Base-by-base conservation (phyloP, 768 basidiomycete species). In the Psilocybe azurescens region DNA sequence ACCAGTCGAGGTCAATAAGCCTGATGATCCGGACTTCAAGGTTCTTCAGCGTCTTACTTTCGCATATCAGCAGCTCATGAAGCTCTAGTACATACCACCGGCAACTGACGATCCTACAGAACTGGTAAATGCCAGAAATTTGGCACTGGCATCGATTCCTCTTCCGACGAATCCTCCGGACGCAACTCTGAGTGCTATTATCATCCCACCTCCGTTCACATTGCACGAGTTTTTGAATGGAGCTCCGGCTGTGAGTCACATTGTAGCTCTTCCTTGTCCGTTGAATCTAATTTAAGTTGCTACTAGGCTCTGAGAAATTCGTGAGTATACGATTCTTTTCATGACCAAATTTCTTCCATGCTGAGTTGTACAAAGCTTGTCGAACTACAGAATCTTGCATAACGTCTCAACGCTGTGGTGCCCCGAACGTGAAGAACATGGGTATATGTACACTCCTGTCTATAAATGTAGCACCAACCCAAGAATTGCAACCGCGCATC, bases 381-480 rank as follows among this genome's bases (percentile, higher is more conserved):
- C 81, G 6, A 87, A 87, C 63, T 89, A 91, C 70, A 85, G 87
- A 49, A 80, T 90, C 46, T 78, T 94, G 41, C 85, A 89, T 57
- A 84, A 87, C 59, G 71, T 77, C 5, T 92, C 88, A 16, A 91
- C 91, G 2, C 79, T 81, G 38, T 94, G 91, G 91, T 93, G 91
- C 68, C 85, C 89, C 2, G 90, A 91, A 50, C 86, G 88, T 54
- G 91, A 94, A 77, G 91, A 93, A 65, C 90, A 93, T 59, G 91
- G 91, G 2, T 93, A 89, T 68, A 86, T 88, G 71, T 84, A 93
- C 56, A 80, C 86, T 1, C 90, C 91, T 0, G 70, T 83, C 11
- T 93, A 87, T 80, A 91, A 90, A 69, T 94, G 91, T 70, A 88
- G 70, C 73, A 93, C 91, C 28, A 93, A 91, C 68, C 90, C 90